Percentiles rank a stretch among this genome's conserved stretches.
These are phyloP conservation scores for Pulveroboletus sp. DNA, from an alignment of 768 basidiomycete genomes.

Conservation along the genomic window DNA sequence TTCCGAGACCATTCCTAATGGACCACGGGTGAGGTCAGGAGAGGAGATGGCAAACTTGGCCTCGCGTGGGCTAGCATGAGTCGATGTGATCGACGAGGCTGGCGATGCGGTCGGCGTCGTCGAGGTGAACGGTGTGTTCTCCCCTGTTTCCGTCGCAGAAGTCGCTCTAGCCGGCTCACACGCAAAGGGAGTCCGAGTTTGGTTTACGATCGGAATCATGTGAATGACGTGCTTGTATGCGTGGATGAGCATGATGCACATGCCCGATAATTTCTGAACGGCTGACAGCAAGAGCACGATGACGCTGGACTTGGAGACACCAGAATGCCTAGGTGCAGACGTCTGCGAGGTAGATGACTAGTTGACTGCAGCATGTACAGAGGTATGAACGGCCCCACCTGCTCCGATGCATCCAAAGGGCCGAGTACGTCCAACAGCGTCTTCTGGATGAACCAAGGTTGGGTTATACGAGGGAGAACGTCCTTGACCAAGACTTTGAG, in stretches of 20 bases:
- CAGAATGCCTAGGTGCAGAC: conserved; percentile 32
- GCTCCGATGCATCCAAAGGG: conserved; percentile 28
- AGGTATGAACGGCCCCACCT: conserved; percentile 12
- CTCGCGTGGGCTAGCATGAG: conserved; percentile 7
- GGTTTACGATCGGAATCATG: conserved; percentile 66
- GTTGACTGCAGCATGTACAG: not conserved
- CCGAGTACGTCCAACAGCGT: conserved; percentile 64
- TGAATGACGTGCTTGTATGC: conserved; percentile 60
- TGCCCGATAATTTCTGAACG: conserved; percentile 66
- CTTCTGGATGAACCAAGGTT: conserved; percentile 89
- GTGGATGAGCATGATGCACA: conserved; percentile 63
- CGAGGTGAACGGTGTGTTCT: not conserved
- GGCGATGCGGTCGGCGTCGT: conserved; percentile 20
- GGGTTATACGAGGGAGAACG: conserved; percentile 63
- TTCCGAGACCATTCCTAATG: conserved; percentile 45
- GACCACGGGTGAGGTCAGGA: conserved; percentile 39
- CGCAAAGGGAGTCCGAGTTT: conserved; percentile 19
- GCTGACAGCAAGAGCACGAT: conserved; percentile 70
- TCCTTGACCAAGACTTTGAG: conserved; percentile 72
- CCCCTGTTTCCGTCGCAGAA: not conserved
- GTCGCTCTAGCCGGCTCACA: not conserved
- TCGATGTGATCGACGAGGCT: conserved; percentile 25
- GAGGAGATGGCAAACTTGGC: not conserved
- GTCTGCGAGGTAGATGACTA: conserved; percentile 22
- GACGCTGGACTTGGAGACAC: conserved; percentile 47